Evolutionary conservation across 805 yeast genomes (phyloP), one percentile per base, ranked within the genome.

Genomic region (Cyberlindnera misumaiensis): DNA sequence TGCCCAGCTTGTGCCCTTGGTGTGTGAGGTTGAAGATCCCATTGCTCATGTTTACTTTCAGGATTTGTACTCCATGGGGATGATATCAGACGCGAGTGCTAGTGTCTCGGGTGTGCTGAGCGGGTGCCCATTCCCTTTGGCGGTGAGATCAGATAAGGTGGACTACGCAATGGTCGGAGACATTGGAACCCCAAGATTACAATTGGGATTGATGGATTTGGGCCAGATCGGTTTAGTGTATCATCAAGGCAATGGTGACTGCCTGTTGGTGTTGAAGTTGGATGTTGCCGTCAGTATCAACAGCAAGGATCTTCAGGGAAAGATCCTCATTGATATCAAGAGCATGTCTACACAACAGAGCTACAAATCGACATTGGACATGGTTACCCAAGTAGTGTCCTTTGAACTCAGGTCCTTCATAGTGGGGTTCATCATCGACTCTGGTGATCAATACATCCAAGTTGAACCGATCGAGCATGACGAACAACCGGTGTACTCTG

Each of bases 41-140:
- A 27, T 39, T 26, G 37, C 41, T 6, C 42, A 38, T n/a, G 44
- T 44, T 2, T 44, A 41, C 43, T 44, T 39, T 38, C 38, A 39
- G 16, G 47, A 44, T 26, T 34, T 44, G 30, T 44, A 35, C 36
- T 17, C 39, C 10, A 11, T 36, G 17, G 47, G 39, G 2, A 11
- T 43, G 26, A 35, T 39, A 4, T 36, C 41, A 1, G 28, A 29
- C 3, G 6, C 13, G 24, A 30, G 30, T 10, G 35, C 34, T 8
- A 8, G 24, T 8, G 24, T 20, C 24, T 20, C 24, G 24, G 24
- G 24, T 8, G 5, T 20, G 24, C 24, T 20, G 13, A 39, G 44
- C 15, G 36, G 32, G 16, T 22, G 34, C 9, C 12, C 9, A 4
- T 36, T 20, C 30, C 41, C 47, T 2, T 27, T 35, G 11, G 42